These are phyloP conservation scores for Cladosporium austrohemisphaericum DNA, from an alignment of 2,329 filamentous ascomycete genomes.

Conservation along the genomic window DNA sequence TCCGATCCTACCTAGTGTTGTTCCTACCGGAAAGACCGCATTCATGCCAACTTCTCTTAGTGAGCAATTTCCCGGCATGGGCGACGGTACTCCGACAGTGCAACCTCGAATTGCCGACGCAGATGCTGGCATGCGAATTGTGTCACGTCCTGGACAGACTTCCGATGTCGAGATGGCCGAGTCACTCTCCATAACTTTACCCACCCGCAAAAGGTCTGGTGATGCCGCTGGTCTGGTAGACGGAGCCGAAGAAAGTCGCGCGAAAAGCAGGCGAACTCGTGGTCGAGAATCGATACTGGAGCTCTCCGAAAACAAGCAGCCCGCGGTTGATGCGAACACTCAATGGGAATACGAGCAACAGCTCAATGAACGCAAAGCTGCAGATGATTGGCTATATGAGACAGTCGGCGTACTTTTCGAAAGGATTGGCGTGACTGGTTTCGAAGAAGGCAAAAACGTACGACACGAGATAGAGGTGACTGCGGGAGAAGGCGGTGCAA, in stretches of 20 bases:
- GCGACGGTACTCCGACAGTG: constrained; percentile 28
- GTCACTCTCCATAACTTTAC: constrained; percentile 31
- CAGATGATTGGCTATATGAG: constrained; percentile 57
- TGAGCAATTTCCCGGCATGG: constrained; percentile 33
- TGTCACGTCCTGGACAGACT: not conserved
- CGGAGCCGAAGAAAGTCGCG: constrained; percentile 52
- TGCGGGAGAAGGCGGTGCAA: constrained; percentile 2
- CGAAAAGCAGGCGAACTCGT: constrained; percentile 58
- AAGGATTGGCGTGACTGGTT: constrained; percentile 46
- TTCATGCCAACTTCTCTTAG: constrained; percentile 21
- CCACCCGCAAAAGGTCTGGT: constrained; percentile 57
- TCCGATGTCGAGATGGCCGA: constrained; percentile 25
- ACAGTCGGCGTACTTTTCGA: constrained; percentile 51
- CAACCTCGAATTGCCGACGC: constrained; percentile 30
- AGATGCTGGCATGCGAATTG: constrained; percentile 22
- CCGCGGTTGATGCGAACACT: constrained; percentile 45
- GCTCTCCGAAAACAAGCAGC: constrained; percentile 40
- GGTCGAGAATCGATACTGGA: constrained; percentile 54
- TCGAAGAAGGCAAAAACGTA: constrained; percentile 27
- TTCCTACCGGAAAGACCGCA: not conserved
- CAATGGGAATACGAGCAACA: constrained; percentile 54
- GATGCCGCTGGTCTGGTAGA: constrained; percentile 59
- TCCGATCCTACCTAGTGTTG: not conserved
- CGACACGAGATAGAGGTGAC: constrained; percentile 26
- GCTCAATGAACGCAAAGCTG: constrained; percentile 50